Percentiles rank a stretch among this genome's conserved stretches.
These are phyloP conservation scores for Penicillium glabrum DNA, from an alignment of 2,329 filamentous ascomycete genomes.

Conservation along the genomic window DNA sequence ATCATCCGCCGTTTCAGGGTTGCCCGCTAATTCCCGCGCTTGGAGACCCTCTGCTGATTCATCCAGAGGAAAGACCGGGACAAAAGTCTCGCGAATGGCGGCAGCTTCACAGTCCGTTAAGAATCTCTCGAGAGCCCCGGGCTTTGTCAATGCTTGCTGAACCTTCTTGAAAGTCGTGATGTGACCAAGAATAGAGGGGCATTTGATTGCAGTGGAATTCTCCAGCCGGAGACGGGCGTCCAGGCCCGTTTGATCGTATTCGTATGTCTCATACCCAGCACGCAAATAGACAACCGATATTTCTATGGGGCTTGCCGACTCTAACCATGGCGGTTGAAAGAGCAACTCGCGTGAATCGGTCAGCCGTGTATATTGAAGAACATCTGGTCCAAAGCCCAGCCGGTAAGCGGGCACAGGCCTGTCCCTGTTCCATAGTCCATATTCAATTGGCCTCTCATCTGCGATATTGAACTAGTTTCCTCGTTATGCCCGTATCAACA, in stretches of 20 bases:
- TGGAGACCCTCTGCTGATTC: conserved; percentile 25
- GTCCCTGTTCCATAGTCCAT: conserved; percentile 37
- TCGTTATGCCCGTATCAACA: not conserved
- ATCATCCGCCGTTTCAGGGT: conserved; percentile 20
- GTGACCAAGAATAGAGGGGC: conserved; percentile 44
- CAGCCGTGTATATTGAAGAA: conserved; percentile 32
- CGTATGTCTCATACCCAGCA: conserved; percentile 43
- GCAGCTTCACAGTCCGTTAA: conserved; percentile 27
- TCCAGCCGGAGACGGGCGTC: conserved; percentile 38
- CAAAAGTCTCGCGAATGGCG: conserved; percentile 36
- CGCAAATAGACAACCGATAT: conserved; percentile 46
- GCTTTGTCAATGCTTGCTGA: conserved; percentile 40
- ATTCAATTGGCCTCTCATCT: conserved; percentile 49
- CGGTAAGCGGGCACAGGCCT: conserved; percentile 37
- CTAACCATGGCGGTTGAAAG: conserved; percentile 31
- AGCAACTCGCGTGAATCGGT: conserved; percentile 34
- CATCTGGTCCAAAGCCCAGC: conserved; percentile 34
- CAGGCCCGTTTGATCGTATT: conserved; percentile 37
- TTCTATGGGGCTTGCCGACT: conserved; percentile 28
- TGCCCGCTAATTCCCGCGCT: conserved; percentile 25
- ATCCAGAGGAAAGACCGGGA: conserved; percentile 39
- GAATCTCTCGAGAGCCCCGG: conserved; percentile 36
- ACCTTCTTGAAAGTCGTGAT: conserved; percentile 47
- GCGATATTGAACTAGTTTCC: conserved; percentile 40
- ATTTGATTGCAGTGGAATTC: conserved; percentile 45